Conservation (phyloP, 768 basidiomycete species). For the Boletus fagicola region DNA sequence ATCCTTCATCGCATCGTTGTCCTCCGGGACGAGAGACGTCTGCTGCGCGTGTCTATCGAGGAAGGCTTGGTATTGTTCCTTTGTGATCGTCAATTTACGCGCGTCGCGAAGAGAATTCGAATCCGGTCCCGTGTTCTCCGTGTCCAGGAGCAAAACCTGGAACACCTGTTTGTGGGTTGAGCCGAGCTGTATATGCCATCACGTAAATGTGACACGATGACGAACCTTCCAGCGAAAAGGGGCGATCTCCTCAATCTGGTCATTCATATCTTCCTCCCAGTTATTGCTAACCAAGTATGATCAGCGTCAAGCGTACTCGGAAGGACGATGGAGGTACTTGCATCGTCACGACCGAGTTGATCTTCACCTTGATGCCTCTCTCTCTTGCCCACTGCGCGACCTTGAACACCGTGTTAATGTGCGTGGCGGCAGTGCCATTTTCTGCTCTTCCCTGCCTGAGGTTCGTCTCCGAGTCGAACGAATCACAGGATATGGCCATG, state of each 20-base stretch:
- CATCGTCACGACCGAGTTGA: conserved; percentile 34
- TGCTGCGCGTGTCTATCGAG: conserved; percentile 30
- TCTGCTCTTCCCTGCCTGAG: conserved; percentile 30
- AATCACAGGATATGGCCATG: conserved; percentile 39
- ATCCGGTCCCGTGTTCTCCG: conserved; percentile 29
- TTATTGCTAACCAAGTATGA: conserved; percentile 24
- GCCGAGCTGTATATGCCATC: not conserved
- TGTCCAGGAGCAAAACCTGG: conserved; percentile 30
- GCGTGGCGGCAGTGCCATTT: conserved; percentile 24
- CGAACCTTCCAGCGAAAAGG: conserved; percentile 38
- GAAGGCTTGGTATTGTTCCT: conserved; percentile 35
- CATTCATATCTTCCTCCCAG: conserved; percentile 37
- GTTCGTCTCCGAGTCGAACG: conserved; percentile 34
- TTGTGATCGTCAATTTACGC: conserved; percentile 28
- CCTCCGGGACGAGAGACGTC: conserved; percentile 34
- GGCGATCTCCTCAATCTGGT: conserved; percentile 25
- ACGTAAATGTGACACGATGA: not conserved
- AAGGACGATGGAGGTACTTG: conserved; percentile 1
- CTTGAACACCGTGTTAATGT: conserved; percentile 29
- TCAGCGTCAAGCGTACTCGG: not conserved
- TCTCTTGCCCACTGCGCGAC: conserved; percentile 33
- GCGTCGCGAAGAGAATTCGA: conserved; percentile 30
- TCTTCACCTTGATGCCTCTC: conserved; percentile 33
- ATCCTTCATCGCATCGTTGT: conserved; percentile 39
- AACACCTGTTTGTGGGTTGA: conserved; percentile 23